Evolutionary conservation across 2,329 filamentous ascomycete genomes (phyloP), one percentile per base, ranked within the genome.

Genomic region (Pseudovirgaria hyperparasitica): DNA sequence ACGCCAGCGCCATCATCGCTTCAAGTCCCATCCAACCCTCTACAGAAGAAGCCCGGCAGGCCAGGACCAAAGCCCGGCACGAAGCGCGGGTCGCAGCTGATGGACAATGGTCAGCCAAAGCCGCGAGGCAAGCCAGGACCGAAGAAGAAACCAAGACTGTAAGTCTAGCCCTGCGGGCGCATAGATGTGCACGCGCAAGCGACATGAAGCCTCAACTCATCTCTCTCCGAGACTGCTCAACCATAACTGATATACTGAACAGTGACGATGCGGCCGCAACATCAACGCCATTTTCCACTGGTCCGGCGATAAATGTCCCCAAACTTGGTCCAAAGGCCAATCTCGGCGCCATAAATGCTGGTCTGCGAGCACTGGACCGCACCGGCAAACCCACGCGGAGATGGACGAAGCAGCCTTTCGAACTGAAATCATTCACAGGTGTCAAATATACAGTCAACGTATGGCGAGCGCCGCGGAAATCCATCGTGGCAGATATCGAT

Each of bases 291-390:
- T 57, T 63, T 25, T 42, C 48, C 32, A 47, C 51, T 34, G 42
- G 47, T n/a, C 48, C 52, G 13, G 56, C 62, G 23, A 63, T 66
- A 26, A 82, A 87, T 57, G n/a, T n/a, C n/a, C n/a, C n/a, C n/a
- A 92, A 92, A 54, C 76, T 96, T 15, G 87, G 87, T 4, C 90
- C 90, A 40, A 96, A 94, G 57, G 87, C 87, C 27, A 96, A 94
- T 53, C 82, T 87, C 45, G 90, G 90, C 37, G 87, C 87, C 33
- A 98, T 98, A 66, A 98, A 98, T 50, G 90, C 90, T 29, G 82
- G 84, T 27, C 76, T 98, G 26, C 82, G 90, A 29, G 87, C 90
- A 9, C 79, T 98, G 38, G 90, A 98, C 55, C 77, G 87, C 34
- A 80, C 80, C 6, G 87, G 87, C 40, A 81, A 87, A 46, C 86